Conservation (phyloP, 805 yeast genomes). For the Sungouiella thailandica region DNA sequence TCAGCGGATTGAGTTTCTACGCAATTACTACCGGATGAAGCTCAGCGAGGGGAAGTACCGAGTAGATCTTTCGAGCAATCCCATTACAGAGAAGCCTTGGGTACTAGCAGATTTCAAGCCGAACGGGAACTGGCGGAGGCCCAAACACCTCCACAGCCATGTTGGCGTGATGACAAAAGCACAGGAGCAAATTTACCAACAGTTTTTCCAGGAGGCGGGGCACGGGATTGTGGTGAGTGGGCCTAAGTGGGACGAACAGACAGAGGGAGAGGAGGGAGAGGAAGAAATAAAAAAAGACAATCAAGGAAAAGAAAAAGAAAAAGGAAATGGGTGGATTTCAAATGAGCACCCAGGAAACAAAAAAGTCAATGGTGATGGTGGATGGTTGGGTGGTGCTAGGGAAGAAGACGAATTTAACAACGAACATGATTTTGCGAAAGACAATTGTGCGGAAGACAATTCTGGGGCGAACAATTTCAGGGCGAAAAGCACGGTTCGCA, state of each 20-base stretch:
- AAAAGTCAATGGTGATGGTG: background rate
- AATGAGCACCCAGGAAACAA: too few species aligned
- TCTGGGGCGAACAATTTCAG: too few species aligned
- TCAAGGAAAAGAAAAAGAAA: too few species aligned
- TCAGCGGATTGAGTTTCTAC: slow-evolving; percentile 27
- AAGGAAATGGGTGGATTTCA: too few species aligned
- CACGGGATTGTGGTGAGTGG: slow-evolving; percentile 10
- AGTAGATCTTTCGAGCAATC: slow-evolving; percentile 26
- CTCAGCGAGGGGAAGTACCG: slow-evolving; percentile 16
- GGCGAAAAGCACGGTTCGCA: too few species aligned
- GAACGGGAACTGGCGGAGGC: slow-evolving; percentile 21
- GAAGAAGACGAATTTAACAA: too few species aligned
- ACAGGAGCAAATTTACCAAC: slow-evolving; percentile 14
- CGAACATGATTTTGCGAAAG: too few species aligned
- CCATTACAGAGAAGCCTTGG: slow-evolving; percentile 35
- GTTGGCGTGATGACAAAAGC: slow-evolving; percentile 17
- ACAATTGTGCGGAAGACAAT: too few species aligned
- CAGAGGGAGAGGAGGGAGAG: slow-evolving; percentile 1
- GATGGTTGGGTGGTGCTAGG: background rate
- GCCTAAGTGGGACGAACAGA: slow-evolving; percentile 9
- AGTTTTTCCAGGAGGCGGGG: slow-evolving; percentile 16
- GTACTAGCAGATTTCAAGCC: slow-evolving; percentile 31
- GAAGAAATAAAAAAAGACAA: slow-evolving; percentile 1
- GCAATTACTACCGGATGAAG: slow-evolving; percentile 20
- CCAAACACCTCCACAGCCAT: slow-evolving; percentile 10